phyloP scores from a whole-genome alignment of 2,329 filamentous ascomycete species.

The Ophiostoma himal-ulmi region DNA sequence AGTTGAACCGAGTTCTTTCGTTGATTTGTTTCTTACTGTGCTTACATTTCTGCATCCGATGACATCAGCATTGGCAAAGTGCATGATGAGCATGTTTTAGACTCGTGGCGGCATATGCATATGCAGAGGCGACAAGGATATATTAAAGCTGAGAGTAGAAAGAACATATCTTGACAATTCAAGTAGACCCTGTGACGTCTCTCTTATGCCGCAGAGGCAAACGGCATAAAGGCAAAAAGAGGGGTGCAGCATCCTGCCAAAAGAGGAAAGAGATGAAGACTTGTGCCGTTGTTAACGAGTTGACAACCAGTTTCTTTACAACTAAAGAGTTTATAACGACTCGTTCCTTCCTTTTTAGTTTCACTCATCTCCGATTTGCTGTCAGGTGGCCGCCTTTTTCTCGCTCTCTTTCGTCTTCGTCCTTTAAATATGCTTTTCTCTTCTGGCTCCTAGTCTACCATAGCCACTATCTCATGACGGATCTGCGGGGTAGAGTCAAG shows the following conservation, averaged over 20 bases:
- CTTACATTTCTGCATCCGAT: background rate
- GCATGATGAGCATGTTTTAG: conserved; percentile 14
- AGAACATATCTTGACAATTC: background rate
- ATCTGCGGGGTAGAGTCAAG: background rate
- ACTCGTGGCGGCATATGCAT: background rate
- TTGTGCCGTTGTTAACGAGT: background rate
- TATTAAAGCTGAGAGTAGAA: background rate
- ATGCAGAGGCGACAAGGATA: background rate
- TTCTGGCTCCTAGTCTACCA: background rate
- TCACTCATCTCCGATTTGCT: background rate
- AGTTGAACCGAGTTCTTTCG: too few relatives aligned
- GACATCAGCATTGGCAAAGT: background rate
- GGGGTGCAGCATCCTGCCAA: background rate
- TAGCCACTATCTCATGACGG: conserved; percentile 3
- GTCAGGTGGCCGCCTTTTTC: background rate
- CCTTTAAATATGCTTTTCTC: background rate
- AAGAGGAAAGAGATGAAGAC: conserved; percentile 1
- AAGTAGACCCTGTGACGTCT: background rate
- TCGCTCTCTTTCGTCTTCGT: background rate
- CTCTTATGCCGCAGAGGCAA: background rate
- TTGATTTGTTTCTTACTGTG: background rate
- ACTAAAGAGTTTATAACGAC: background rate
- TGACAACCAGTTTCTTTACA: background rate
- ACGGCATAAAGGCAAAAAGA: background rate
- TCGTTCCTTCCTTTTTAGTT: background rate